Evolutionary conservation across 2,329 filamentous ascomycete genomes (phyloP).

Genomic region (Alternaria infectoria): DNA sequence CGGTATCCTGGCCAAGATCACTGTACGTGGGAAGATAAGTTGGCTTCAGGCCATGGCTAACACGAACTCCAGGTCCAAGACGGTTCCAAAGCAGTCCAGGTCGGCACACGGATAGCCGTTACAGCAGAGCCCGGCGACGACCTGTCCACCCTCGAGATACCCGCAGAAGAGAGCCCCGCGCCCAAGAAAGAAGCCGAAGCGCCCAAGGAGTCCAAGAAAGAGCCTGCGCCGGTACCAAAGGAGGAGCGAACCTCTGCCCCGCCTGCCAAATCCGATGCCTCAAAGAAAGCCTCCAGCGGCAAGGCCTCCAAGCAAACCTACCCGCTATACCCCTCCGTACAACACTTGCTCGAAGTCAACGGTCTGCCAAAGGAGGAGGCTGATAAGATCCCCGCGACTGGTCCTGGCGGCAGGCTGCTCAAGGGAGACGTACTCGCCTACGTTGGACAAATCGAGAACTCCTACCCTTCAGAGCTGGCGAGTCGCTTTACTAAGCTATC

Average conservation of each 20-base stretch:
- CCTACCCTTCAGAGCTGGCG: conserved; percentile 74
- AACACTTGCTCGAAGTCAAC: conserved; percentile 79
- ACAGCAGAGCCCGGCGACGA: conserved; percentile 84
- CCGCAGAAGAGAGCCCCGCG: conserved; percentile 65
- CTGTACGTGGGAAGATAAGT: conserved; percentile 46
- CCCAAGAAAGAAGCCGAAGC: conserved; percentile 48
- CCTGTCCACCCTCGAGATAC: conserved; percentile 74
- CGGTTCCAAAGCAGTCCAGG: conserved; percentile 77
- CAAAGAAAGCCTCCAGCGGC: conserved; percentile 42
- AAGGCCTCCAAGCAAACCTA: conserved; percentile 70
- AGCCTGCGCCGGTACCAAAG: conserved; percentile 34
- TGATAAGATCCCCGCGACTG: conserved; percentile 82
- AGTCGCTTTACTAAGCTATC: conserved; percentile 74
- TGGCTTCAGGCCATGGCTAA: conserved; percentile 8
- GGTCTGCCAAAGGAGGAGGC: conserved; percentile 77
- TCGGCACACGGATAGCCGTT: conserved; percentile 82
- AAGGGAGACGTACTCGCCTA: conserved; percentile 96
- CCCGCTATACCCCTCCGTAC: conserved; percentile 82
- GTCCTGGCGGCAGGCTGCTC: conserved; percentile 84
- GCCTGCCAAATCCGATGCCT: conserved; percentile 33
- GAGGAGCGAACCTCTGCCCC: conserved; percentile 45
- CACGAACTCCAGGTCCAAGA: conserved; percentile 59
- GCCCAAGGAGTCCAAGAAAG: conserved; percentile 37
- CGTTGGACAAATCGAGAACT: conserved; percentile 75
- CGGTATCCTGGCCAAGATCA: conserved; percentile 84